Base-by-base conservation (phyloP, 176 grass and related monocot genomes). In the Aegilops tauschii region DNA sequence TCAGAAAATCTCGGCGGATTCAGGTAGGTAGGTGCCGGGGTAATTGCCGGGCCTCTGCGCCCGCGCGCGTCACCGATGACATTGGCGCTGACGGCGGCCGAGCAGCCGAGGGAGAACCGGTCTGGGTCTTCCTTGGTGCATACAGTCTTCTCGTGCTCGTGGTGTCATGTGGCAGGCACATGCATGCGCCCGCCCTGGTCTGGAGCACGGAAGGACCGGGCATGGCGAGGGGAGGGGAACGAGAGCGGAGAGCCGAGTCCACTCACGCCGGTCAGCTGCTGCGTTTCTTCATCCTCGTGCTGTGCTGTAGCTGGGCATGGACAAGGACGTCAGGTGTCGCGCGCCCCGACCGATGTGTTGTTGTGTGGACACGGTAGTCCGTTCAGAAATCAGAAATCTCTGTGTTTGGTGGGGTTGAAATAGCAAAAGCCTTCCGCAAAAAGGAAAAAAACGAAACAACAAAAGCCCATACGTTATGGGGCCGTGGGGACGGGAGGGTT, bases 1-100 rank as follows among this genome's bases (percentile, higher is more conserved):
- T 81, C 80, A 5, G 73, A 74, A 61, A 32, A 30, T 52, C 5
- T 25, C 12, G 39, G 23, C 8, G 5, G n/a, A 25, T 12, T 8
- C 5, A 73, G 21, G n/a, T 44, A 1, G 21, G 10, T 50, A 1
- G 39, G 11, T 39, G 4, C 73, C 54, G 27, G 27, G 82, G 82
- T 76, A 76, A 84, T 66, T 20, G 83, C 17, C 6, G 3, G 0
- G 20, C 61, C 30, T 39, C 62, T 1, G 47, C 4, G 29, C 8
- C 16, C 0, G 44, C 8, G 17, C 12, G 77, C 82, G 88, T 49
- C 82, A 89, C 80, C 29, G 61, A 34, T 81, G 79, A 50, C 79
- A 6, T 49, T 76, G 83, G 29, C 88, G 67, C 82, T 68, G 79
- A 75, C 52, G 21, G 42, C 42, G 49, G 49, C 49, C 49, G 1